phyloP scores from a whole-genome alignment of 106 monocot species.

The Dendrobium huoshanense region DNA sequence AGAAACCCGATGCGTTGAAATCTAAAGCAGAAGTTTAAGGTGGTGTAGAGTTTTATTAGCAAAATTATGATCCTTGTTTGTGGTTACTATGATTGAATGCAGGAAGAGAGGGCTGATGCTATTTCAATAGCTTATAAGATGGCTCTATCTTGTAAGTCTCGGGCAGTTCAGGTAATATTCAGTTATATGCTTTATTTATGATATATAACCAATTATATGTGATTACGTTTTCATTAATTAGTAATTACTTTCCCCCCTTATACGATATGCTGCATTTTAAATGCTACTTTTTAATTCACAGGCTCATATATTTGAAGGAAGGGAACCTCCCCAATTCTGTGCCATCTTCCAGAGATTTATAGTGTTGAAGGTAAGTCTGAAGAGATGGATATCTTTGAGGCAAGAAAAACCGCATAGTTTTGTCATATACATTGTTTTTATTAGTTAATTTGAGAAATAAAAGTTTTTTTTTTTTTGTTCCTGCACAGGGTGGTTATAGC shows the following conservation, averaged over 20 bases:
- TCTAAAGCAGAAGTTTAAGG: too few relatives aligned
- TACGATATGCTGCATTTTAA: neutral
- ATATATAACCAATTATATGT: too few relatives aligned
- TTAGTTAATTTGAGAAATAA: neutral
- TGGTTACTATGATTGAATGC: constrained; percentile 13
- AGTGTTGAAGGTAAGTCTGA: constrained; percentile 58
- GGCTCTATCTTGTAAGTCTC: constrained; percentile 65
- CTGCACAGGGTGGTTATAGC: constrained; percentile 74
- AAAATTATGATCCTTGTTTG: neutral
- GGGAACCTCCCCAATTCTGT: constrained; percentile 87
- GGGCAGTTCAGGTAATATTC: constrained; percentile 59
- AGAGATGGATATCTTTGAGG: neutral
- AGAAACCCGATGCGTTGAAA: too few relatives aligned
- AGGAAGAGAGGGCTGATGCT: constrained; percentile 78
- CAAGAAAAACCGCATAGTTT: neutral
- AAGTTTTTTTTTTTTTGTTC: neutral
- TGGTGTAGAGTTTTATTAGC: neutral
- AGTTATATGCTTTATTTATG: too few relatives aligned
- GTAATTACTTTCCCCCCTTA: too few relatives aligned
- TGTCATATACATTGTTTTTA: neutral
- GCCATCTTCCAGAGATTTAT: constrained; percentile 84
- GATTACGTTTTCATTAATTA: too few relatives aligned
- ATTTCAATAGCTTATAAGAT: constrained; percentile 65
- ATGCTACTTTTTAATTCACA: constrained; percentile 8
- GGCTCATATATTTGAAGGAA: constrained; percentile 82